Percentiles rank a stretch among this genome's conserved stretches.
phyloP scores from a whole-genome alignment of 2,329 filamentous ascomycete genomes.

The Nemania sp. region DNA sequence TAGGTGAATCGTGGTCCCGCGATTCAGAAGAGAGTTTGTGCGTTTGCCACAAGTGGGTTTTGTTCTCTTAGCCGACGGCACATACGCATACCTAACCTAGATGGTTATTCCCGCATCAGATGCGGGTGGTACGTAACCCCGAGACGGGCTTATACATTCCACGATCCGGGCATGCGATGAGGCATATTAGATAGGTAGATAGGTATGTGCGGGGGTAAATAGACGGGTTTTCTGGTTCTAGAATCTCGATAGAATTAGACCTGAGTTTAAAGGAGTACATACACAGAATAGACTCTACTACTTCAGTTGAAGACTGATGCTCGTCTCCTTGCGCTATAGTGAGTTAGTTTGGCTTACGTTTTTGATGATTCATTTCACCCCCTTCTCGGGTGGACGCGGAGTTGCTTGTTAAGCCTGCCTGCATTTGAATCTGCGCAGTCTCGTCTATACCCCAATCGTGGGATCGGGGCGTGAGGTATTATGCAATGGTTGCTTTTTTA shows the following conservation, averaged over 20 bases:
- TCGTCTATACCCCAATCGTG: not conserved
- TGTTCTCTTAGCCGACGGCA: not conserved
- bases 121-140: not conserved
- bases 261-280: not conserved
- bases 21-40: not conserved
- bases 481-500: not conserved
- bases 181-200: not conserved
- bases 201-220: not conserved
- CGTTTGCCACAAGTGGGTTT: constrained; percentile 1
- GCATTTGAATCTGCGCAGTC: not conserved
- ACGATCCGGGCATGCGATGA: not conserved
- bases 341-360: not conserved
- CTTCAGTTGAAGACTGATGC: not conserved
- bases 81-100: too few species aligned
- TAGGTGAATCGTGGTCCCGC: not conserved
- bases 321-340: not conserved
- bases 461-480: not conserved
- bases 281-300: not conserved
- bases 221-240: not conserved
- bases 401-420: not conserved
- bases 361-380: not conserved
- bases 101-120: not conserved
- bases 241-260: not conserved
- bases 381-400: not conserved
- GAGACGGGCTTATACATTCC: not conserved